These are phyloP conservation scores for Lactarius sanguifluus DNA, from an alignment of 768 basidiomycete genomes.

Conservation along the genomic window DNA sequence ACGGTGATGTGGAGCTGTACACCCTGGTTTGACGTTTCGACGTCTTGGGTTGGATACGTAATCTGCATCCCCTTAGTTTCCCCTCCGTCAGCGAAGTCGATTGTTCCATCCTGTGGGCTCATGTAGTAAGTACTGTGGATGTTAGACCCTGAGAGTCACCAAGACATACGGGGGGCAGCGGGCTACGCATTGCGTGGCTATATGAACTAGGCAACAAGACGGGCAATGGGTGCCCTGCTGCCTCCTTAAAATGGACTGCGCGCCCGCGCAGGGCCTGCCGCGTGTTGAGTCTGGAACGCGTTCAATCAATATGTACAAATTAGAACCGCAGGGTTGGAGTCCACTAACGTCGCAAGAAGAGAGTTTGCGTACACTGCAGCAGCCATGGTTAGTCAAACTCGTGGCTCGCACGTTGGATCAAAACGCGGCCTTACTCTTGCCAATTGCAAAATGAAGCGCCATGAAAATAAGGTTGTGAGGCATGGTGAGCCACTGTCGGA, in stretches of 20 bases:
- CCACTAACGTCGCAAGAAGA: constrained; percentile 28
- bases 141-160: no score
- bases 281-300: constrained; percentile 24
- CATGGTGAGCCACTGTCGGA: constrained; percentile 26
- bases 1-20: constrained; percentile 26
- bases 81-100: not conserved
- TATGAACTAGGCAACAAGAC: constrained; percentile 24
- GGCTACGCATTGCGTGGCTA: not conserved
- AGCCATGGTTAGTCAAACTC: not conserved
- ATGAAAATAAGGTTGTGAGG: constrained; percentile 28
- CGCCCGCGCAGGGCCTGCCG: constrained; percentile 23
- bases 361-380: constrained; percentile 29
- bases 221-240: constrained; percentile 14
- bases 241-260: constrained; percentile 7
- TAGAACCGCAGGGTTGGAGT: not conserved
- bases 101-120: not conserved
- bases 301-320: not conserved
- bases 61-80: constrained; percentile 7
- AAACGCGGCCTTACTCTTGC: constrained; percentile 23
- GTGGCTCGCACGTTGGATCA: not conserved
- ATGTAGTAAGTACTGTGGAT: not conserved
- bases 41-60: not conserved
- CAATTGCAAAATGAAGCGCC: constrained; percentile 29
- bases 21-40: not conserved
- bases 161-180: constrained; percentile 2